Base-by-base conservation (phyloP, 2,329 filamentous ascomycete species). In the Coniella lustricola region DNA sequence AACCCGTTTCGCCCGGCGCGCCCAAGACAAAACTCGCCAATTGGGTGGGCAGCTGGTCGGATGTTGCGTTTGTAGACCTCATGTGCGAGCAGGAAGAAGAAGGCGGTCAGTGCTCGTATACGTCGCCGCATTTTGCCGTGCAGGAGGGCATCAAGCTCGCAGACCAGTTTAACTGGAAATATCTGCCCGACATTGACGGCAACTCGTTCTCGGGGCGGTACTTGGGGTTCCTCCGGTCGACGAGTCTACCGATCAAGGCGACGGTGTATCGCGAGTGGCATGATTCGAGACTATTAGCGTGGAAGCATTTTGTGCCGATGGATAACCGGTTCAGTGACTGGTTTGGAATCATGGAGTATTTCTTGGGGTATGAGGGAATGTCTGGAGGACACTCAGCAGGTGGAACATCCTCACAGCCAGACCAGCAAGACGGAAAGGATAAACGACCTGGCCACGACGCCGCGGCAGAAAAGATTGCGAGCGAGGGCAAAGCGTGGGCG, bases 221-320 rank as follows among this genome's bases (percentile, higher is more conserved):
- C 59, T 73, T 82, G 4, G 79, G 77, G 0, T 89, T 90, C 62
- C 68, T 91, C 20, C 73, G 77, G 31, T 85, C 80, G 25, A 85
- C 79, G 2, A 82, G 78, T 14, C 64, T 90, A 8, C 84, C 84
- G 0, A 79, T 93, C 67, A 93, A 91, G 67, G 79, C 83, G 5
- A 89, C 87, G 0, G 70, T 91, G 18, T 93, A 83, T 67, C 75
- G 78, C 17, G 87, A 93, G 62, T 93, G 87, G 87, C 87, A 90
- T 59, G 86, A 90, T 61, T 77, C 75, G 38, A 74, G 87, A 3
- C 70, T 91, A 1, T 70, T 88, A 2, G 75, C 85, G 0, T 93
- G 87, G 87, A 80, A 81, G 58, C 87, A 93, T 64, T 91, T 87
- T 57, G 82, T 90, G 2, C 87, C 87, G 14, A 82, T 91, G 76